phyloP scores from a whole-genome alignment of 2,329 filamentous ascomycete species.

The Amauroascus verrucosus region DNA sequence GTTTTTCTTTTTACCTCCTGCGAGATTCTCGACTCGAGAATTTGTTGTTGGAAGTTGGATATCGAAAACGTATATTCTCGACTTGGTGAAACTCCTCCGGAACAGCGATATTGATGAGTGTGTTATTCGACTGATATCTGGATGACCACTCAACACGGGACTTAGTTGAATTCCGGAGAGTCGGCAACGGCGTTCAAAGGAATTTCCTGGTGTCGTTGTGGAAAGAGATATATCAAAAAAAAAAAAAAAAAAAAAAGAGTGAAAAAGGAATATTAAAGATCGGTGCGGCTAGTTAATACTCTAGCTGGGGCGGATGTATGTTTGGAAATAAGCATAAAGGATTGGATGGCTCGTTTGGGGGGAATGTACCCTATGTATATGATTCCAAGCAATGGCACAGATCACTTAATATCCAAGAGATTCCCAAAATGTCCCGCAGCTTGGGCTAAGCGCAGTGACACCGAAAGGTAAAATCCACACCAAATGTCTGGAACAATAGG shows the following conservation, averaged over 20 bases:
- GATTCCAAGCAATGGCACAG: conserved; percentile 8
- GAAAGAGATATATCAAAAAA: conserved; percentile 9
- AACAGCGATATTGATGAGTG: neutral
- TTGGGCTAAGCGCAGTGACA: conserved; percentile 10
- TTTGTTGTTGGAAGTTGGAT: neutral
- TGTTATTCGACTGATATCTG: neutral
- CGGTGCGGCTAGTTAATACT: conserved; percentile 8
- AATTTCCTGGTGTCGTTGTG: neutral
- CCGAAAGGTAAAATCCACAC: conserved; percentile 5
- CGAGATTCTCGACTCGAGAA: neutral
- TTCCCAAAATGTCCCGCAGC: conserved; percentile 3
- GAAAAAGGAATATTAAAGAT: conserved; percentile 12
- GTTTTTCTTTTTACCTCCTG: conserved; percentile 1
- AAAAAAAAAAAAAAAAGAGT: too few relatives aligned
- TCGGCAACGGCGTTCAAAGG: neutral
- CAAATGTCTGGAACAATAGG: conserved; percentile 13
- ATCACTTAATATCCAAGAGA: conserved; percentile 7
- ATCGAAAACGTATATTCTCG: neutral
- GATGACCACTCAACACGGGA: neutral
- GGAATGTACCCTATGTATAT: conserved; percentile 10
- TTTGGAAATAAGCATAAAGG: conserved; percentile 9
- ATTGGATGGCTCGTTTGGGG: conserved; percentile 2
- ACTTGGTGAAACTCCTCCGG: neutral
- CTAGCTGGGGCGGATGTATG: conserved; percentile 4
- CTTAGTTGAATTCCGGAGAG: neutral